Conservation (phyloP, 768 basidiomycete genomes). For the Amanita fuliginea region DNA sequence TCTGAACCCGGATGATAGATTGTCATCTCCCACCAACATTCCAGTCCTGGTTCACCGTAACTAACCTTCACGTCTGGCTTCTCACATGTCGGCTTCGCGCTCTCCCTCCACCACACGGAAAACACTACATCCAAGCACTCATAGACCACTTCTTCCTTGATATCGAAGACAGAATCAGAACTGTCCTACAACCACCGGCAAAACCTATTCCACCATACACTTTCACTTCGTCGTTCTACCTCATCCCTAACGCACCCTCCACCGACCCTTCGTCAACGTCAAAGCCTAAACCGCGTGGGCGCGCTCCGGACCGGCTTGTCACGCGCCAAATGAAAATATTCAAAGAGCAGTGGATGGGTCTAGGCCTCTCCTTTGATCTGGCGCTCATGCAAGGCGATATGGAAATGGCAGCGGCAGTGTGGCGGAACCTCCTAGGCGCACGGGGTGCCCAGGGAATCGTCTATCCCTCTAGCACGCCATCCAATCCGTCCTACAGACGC, state of each 20-base stretch:
- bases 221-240: constrained; percentile 31
- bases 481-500: constrained; percentile 34
- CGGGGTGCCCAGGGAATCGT: constrained; percentile 69
- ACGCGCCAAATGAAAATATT: constrained; percentile 85
- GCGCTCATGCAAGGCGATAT: constrained; percentile 66
- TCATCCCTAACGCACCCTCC: constrained; percentile 30
- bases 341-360: constrained; percentile 85
- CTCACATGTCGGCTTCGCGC: constrained; percentile 81
- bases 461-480: constrained; percentile 16
- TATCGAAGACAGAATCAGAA: constrained; percentile 80
- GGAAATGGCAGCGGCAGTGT: constrained; percentile 79
- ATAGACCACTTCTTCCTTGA: constrained; percentile 95
- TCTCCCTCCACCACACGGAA: constrained; percentile 57
- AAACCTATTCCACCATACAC: constrained; percentile 33
- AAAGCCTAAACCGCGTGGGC: constrained; percentile 12
- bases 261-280: constrained; percentile 1
- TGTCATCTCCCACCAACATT: constrained; percentile 86
- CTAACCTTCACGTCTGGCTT: constrained; percentile 89
- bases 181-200: constrained; percentile 54
- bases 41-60: constrained; percentile 94
- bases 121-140: constrained; percentile 65
- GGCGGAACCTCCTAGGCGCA: constrained; percentile 86
- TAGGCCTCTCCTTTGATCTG: constrained; percentile 70
- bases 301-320: constrained; percentile 70
- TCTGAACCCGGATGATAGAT: constrained; percentile 29